These are phyloP conservation scores for Penicillium simplicissimum DNA, from an alignment of 495 filamentous ascomycete species.

Conservation along the genomic window DNA sequence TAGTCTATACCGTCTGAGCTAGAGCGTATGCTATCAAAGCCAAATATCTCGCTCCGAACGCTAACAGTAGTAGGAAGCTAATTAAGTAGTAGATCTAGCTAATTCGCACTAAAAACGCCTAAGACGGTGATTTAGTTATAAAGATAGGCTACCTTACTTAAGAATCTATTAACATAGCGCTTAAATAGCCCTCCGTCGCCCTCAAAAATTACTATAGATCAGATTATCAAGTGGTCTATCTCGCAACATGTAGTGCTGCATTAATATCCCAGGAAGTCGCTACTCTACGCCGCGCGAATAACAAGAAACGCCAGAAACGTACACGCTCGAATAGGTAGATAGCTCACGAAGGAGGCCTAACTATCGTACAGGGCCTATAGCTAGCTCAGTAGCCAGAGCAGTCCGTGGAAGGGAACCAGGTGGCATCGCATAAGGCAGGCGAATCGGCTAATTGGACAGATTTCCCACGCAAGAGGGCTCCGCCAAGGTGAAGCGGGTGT, in stretches of 20 bases:
- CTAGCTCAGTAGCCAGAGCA: too few relatives aligned
- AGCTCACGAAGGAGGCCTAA: background rate
- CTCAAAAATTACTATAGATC: background rate
- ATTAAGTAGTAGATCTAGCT: background rate
- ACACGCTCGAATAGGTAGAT: background rate
- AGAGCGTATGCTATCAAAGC: slow-evolving; percentile 11
- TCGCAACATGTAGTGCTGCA: too few relatives aligned
- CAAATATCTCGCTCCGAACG: slow-evolving; percentile 12
- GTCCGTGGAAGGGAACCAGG: too few relatives aligned
- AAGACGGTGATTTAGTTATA: background rate
- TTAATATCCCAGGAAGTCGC: too few relatives aligned
- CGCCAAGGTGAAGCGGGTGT: too few relatives aligned
- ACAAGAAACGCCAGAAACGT: background rate
- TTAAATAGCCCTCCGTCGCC: slow-evolving; percentile 1
- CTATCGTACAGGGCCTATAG: background rate
- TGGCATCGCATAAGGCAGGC: too few relatives aligned
- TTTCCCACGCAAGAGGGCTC: too few relatives aligned
- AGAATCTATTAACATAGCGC: background rate
- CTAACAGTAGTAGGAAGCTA: background rate
- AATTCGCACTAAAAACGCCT: slow-evolving; percentile 1
- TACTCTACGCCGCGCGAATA: background rate
- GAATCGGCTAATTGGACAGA: too few relatives aligned
- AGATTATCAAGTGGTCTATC: too few relatives aligned
- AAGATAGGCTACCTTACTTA: slow-evolving; percentile 2
- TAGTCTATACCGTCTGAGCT: slow-evolving; percentile 9